Base-by-base conservation (phyloP, 2,329 filamentous ascomycete genomes). In the Coniella lustricola region DNA sequence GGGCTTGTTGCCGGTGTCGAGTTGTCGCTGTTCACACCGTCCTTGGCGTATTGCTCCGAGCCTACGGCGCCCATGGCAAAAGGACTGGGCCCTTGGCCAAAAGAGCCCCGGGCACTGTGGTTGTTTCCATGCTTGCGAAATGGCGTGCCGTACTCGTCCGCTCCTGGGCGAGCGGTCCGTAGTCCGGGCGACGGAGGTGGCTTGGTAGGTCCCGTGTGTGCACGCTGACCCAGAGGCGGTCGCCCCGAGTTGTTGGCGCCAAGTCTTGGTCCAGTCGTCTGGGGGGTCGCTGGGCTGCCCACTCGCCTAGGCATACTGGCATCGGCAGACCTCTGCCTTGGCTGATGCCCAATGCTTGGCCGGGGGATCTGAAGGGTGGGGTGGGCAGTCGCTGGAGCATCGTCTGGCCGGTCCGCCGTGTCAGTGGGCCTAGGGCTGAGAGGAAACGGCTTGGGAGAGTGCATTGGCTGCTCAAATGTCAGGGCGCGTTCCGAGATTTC, bases 401-500 rank as follows among this genome's bases (percentile, higher is more conserved):
- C 34, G 35, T 7, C 34, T 17, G 32, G 18, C 17, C 17, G 50
- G 25, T n/a, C 5, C 31, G 34, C 34, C 16, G 13, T 44, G 44
- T 39, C 42, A 22, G 33, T 44, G 7, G 50, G 47, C 16, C 47
- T 36, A 8, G 50, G 50, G 5, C 38, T 52, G n/a, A 52, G 44
- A 9, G 50, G 43, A 25, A 52, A 52, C 3, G 50, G 50, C 39
- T 52, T 46, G n/a, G 50, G 50, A 3, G 50, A 52, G 34, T 47
- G n/a, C 20, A 50, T 31, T 18, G 50, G 50, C 40, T 39, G 50
- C 32, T 52, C 50, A 31, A 50, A 43, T 16, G 35, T 44, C 47
- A 50, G 31, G 22, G 50, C 47, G 7, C 47, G 50, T 44, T 47
- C 47, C 9, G 50, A 52, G 17, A 47, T 16, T 20, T 50, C 50